These are phyloP conservation scores for Globisporangium canariense DNA, from an alignment of 352 stramenopile species.

Conservation along the genomic window DNA sequence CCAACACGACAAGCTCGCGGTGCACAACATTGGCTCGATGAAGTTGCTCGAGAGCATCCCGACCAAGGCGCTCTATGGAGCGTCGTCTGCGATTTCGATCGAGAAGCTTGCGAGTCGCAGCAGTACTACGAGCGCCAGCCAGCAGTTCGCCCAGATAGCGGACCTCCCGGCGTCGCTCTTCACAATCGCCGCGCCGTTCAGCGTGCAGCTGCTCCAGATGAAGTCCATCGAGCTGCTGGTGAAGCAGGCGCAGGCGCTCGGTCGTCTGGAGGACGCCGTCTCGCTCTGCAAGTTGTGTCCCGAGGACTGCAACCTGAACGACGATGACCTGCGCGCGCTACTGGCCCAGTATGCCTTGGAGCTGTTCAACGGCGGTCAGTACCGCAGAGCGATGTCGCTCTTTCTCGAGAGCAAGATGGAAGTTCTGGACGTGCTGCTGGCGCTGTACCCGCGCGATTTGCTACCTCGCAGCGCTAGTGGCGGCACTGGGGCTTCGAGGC, in stretches of 20 bases:
- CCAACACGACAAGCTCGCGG: constrained; percentile 45
- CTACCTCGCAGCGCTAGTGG: constrained; percentile 52
- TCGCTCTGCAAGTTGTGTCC: constrained; percentile 65
- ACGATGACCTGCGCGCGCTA: constrained; percentile 47
- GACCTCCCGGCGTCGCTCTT: constrained; percentile 33
- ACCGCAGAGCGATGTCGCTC: constrained; percentile 55
- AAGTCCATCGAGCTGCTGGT: constrained; percentile 48
- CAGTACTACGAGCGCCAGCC: neutral
- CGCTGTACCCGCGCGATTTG: constrained; percentile 65
- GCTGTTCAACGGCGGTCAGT: constrained; percentile 43
- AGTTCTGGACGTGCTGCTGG: constrained; percentile 65
- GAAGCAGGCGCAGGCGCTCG: constrained; percentile 29
- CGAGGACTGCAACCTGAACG: constrained; percentile 53
- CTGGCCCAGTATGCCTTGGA: constrained; percentile 56
- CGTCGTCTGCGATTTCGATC: constrained; percentile 26
- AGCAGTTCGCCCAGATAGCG: constrained; percentile 5
- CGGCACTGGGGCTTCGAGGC: constrained; percentile 15
- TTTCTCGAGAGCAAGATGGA: constrained; percentile 46
- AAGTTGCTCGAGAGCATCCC: constrained; percentile 47
- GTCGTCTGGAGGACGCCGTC: constrained; percentile 53
- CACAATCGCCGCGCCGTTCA: constrained; percentile 38
- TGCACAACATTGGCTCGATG: constrained; percentile 66
- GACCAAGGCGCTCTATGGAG: constrained; percentile 46
- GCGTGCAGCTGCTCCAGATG: constrained; percentile 55
- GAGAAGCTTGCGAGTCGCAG: constrained; percentile 6